Evolutionary conservation across 1,139 yeast genomes (phyloP), one percentile per base, ranked within the genome.

Genomic region (Blastobotrys arbuscula): DNA sequence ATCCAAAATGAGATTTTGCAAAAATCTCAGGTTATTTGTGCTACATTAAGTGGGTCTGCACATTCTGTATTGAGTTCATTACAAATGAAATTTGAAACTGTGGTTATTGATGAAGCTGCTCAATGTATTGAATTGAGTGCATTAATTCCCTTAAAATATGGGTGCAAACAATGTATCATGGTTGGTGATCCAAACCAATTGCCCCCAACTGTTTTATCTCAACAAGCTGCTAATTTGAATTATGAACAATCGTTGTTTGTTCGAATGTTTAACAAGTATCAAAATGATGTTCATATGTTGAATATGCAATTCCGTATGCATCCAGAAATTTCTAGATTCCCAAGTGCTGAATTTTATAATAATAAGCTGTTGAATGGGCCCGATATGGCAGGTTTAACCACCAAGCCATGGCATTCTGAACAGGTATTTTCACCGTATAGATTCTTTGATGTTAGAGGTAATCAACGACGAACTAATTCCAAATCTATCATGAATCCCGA

Each of bases 221-320:
- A 85, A 59, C 82, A 81, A 8, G 97, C 97, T 1, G 82, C 95
- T 1, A 73, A 78, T 6, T 78, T 76, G 54, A 79, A 81, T 41
- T 94, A 94, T 62, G 96, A 92, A 55, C 96, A 90, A 65, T 85
- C 96, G 62, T 74, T 94, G 61, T 94, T 94, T 66, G 97, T 90
- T 28, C 77, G 99, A 58, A 89, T 94, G 95, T 95, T 85, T 59
- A 78, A 79, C 53, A 78, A 77, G 48, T 60, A 76, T 59, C 82
- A 78, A 31, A 73, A 70, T 55, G 79, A 81, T 0, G 83, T 84
- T 2, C 80, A 88, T 57, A 71, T 94, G 57, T 75, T 94, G 59
- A 83, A 92, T 65, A 92, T 88, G n/a, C 99, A 94, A 63, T 94
- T 92, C 65, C 92, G 98, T 71, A 94, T 94, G 98, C 96, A 94